These are phyloP conservation scores for Ustilago xerochloae DNA, from an alignment of 1,284 basidiomycete species.

Conservation along the genomic window DNA sequence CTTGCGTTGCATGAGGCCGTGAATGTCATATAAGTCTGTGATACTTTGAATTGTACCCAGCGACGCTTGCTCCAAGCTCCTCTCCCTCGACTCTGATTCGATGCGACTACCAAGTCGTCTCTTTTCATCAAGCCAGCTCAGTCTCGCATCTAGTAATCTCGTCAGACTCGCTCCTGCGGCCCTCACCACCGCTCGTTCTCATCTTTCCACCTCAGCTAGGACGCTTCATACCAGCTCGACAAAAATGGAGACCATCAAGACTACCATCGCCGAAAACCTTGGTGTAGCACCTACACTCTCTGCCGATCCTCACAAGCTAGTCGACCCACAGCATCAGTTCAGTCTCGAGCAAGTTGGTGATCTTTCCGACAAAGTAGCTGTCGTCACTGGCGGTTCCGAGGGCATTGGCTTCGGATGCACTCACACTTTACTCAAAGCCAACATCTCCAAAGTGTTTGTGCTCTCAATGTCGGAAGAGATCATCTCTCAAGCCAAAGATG, in stretches of 20 bases:
- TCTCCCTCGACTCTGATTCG: not conserved
- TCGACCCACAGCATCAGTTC: constrained; percentile 21
- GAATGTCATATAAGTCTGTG: not conserved
- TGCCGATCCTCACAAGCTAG: constrained; percentile 24
- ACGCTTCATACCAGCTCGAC: not conserved
- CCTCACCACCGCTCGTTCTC: too few relatives aligned
- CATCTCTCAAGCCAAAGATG: constrained; percentile 21
- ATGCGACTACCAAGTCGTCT: not conserved
- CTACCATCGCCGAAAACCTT: constrained; percentile 26
- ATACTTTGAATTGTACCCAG: not conserved
- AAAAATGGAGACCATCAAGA: constrained; percentile 20
- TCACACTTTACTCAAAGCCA: constrained; percentile 29
- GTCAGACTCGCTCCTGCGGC: not conserved
- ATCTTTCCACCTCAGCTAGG: not conserved
- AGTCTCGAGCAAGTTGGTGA: constrained; percentile 21
- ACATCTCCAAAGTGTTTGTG: constrained; percentile 28
- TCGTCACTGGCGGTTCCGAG: constrained; percentile 32
- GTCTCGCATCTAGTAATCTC: not conserved
- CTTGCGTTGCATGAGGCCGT: too few relatives aligned
- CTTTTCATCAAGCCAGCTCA: not conserved
- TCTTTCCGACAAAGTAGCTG: constrained; percentile 20
- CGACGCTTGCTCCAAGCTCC: not conserved
- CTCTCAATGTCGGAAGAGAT: constrained; percentile 30
- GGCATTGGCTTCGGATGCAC: constrained; percentile 34
- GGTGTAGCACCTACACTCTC: constrained; percentile 28